A percentile compares a stretch with the other conserved stretches of the same genome.
phyloP scores from a whole-genome alignment of 495 filamentous ascomycete genomes.

The Trypethelium eluteriae region DNA sequence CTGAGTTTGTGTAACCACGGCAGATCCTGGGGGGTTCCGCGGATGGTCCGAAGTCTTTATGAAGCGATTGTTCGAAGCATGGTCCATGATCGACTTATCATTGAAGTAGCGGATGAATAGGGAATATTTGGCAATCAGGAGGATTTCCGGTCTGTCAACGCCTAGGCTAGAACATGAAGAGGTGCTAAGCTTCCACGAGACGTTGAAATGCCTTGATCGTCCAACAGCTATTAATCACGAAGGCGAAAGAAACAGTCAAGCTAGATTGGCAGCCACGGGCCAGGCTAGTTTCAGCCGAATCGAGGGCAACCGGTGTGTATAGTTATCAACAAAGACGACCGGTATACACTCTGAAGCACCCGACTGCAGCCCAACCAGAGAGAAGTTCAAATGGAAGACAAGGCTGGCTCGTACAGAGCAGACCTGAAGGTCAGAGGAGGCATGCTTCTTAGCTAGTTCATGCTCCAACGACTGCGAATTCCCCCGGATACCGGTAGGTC shows the following conservation, averaged over 20 bases:
- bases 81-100: background rate
- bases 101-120: background rate
- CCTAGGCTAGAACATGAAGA: background rate
- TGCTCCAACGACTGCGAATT: background rate
- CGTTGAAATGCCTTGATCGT: background rate
- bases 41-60: background rate
- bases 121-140: constrained; percentile 5
- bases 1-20: background rate
- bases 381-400: background rate
- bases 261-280: background rate
- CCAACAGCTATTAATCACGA: constrained; percentile 7
- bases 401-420: background rate
- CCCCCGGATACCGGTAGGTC: background rate
- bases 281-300: background rate
- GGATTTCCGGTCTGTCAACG: constrained; percentile 10
- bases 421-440: background rate
- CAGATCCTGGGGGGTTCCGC: background rate
- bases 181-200: background rate
- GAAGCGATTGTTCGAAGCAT: constrained; percentile 5
- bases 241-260: background rate
- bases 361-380: background rate
- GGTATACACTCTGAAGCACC: background rate
- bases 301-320: background rate
- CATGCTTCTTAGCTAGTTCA: background rate
- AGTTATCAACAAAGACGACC: background rate